Evolutionary conservation across 176 grass and related monocot species (phyloP), one percentile per base, ranked within the genome.

Genomic region (Miscanthus lutarioriparius): DNA sequence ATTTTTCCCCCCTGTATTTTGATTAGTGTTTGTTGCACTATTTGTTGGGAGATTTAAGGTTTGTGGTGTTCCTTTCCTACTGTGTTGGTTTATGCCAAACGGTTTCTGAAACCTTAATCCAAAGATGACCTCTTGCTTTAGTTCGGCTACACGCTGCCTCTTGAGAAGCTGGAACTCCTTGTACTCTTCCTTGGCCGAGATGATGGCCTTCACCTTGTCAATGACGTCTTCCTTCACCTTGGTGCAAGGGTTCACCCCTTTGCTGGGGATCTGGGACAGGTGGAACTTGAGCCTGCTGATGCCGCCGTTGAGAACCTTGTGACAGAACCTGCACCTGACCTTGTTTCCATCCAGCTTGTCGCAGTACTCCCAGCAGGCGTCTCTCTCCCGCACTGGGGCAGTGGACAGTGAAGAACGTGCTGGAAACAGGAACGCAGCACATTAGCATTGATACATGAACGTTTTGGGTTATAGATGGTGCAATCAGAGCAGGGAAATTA

Each of bases 221-320:
- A 85, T 92, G 56, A 96, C 68, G 37, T 94, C 91, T 22, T 88
- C 89, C 63, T 72, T 87, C 67, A 98, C 96, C 73, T 87, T 98
- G 85, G 74, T 73, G 65, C 96, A 98, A 51, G 91, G 91, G 44
- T 93, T 88, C 27, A 95, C 96, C 14, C 95, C 96, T 92, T 95
- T 98, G 48, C 92, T 92, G 8, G 96, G 91, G 11, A 95, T 82
- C 23, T 92, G 91, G 47, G 93, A 98, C 25, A 98, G 86, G 78
- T 98, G 93, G 75, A 95, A 98, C 85, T 98, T 98, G 69, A 98
- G 86, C 72, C 93, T 88, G 81, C 93, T 98, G 78, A 98, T 98
- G 43, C 96, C 96, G 17, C 95, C 95, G 38, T 98, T 95, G 44
- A 98, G 77, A 28, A 98, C 82, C 87, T 95, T 95, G 44, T 83